Base-by-base conservation (phyloP, 2,329 filamentous ascomycete genomes). In the Pezicula neosporulosa region DNA sequence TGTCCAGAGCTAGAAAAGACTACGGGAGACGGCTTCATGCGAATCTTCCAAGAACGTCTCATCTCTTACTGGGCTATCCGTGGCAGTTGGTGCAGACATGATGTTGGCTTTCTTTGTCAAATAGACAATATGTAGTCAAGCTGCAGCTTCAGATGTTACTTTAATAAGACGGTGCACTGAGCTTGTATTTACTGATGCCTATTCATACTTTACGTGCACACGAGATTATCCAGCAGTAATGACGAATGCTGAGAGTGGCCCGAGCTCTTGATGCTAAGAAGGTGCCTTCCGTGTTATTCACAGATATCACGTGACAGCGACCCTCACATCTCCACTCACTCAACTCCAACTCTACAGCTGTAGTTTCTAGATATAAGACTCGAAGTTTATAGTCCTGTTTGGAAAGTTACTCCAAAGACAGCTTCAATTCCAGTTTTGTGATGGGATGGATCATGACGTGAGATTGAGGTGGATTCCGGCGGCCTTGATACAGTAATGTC, bases 71-170 rank as follows among this genome's bases (percentile, higher is more conserved):
- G 70, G 54, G 47, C 44, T 59, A 44, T 63, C 62, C 44, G 57
- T 67, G 58, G 74, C 67, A 56, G 65, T 63, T 45, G 73, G 69
- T 52, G 70, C 66, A 58, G 74, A 71, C 74, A 77, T 77, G 50
- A 51, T 68, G 56, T 58, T 45, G 44, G 10, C 28, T 33, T 54
- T 53, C 47, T 15, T 21, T 28, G 13, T n/a, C 12, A 15, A 28
- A 44, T 8, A 16, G 21, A 44, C 27, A 16, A 27, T 24, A 24
- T 16, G 7, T 3, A 33, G 12, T 28, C 27, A 6, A 44, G 42
- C 42, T 44, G 19, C 42, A 44, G 42, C 42, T 44, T 44, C 15
- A 6, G 15, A 27, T 13, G 21, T 15, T 19, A 15, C 27, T 44
- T 44, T 44, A 21, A 27, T 13, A 9, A 30, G 13, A 24, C 9